Conservation (phyloP, 345 rosid species). For the Excoecaria cochinchinensis region DNA sequence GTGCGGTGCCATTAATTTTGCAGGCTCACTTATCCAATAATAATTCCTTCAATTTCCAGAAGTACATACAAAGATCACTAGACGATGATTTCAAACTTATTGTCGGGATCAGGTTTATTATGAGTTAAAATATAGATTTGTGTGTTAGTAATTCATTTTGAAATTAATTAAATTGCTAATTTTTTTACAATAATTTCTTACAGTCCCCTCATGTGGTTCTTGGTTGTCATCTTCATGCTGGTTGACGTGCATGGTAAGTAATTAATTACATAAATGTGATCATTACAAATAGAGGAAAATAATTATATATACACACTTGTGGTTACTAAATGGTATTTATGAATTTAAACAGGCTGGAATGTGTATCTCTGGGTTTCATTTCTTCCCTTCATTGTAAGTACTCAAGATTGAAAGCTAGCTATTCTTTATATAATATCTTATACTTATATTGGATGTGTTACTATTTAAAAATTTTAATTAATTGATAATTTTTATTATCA, state of each 20-base stretch:
- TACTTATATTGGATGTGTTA: too few species aligned
- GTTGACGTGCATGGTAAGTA: slow-evolving; percentile 32
- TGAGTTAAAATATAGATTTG: too few species aligned
- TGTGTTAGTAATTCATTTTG: too few species aligned
- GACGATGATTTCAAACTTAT: slow-evolving; percentile 23
- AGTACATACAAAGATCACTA: slow-evolving; percentile 23
- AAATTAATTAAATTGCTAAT: not conserved
- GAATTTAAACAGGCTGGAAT: slow-evolving; percentile 26
- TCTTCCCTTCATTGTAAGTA: slow-evolving; percentile 20
- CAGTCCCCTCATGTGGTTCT: slow-evolving; percentile 37
- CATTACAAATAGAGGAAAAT: not conserved
- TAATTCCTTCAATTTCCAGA: slow-evolving; percentile 29
- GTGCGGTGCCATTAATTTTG: not conserved
- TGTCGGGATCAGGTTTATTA: slow-evolving; percentile 31
- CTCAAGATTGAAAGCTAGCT: not conserved
- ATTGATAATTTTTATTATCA: too few species aligned
- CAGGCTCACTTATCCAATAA: slow-evolving; percentile 57
- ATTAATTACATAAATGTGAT: not conserved
- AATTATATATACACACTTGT: too few species aligned
- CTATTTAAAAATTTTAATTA: too few species aligned
- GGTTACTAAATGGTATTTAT: not conserved
- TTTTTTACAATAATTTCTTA: not conserved
- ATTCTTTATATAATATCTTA: not conserved
- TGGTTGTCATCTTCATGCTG: slow-evolving; percentile 35
- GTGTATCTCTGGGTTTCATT: slow-evolving; percentile 27